phyloP scores from a whole-genome alignment of 2,329 filamentous ascomycete species.

The Cordyceps pruinosa region DNA sequence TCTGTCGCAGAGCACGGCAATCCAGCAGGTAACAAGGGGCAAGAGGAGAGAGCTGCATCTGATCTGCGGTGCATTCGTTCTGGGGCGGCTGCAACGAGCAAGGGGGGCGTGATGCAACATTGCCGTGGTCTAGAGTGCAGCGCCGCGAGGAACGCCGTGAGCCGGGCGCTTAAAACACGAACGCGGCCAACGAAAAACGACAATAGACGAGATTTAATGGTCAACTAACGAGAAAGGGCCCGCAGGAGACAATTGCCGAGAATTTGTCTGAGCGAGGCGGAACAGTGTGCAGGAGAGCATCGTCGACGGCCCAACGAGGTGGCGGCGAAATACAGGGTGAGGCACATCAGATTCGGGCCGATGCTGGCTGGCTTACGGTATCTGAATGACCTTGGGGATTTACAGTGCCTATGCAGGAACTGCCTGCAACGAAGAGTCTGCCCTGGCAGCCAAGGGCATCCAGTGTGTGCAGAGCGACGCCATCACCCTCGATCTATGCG shows the following conservation, averaged over 20 bases:
- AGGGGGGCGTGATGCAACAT: slow-evolving; percentile 10
- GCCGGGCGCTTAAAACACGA: slow-evolving; percentile 5
- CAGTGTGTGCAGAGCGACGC: background rate
- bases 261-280: background rate
- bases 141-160: background rate
- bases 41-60: background rate
- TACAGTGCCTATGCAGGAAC: too few species aligned
- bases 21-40: background rate
- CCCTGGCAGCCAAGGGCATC: too few species aligned
- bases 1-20: background rate
- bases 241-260: background rate
- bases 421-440: too few species aligned
- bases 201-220: background rate
- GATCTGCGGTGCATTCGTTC: background rate
- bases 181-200: background rate
- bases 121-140: background rate
- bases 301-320: too few species aligned
- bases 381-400: too few species aligned
- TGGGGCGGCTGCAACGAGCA: background rate
- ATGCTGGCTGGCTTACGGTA: too few species aligned
- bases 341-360: too few species aligned
- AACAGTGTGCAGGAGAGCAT: too few species aligned
- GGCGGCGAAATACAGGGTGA: too few species aligned
- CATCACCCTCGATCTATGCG: background rate
- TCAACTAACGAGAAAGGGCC: background rate